Conservation (phyloP, 345 rosid genomes). For the Citrus trifoliata region DNA sequence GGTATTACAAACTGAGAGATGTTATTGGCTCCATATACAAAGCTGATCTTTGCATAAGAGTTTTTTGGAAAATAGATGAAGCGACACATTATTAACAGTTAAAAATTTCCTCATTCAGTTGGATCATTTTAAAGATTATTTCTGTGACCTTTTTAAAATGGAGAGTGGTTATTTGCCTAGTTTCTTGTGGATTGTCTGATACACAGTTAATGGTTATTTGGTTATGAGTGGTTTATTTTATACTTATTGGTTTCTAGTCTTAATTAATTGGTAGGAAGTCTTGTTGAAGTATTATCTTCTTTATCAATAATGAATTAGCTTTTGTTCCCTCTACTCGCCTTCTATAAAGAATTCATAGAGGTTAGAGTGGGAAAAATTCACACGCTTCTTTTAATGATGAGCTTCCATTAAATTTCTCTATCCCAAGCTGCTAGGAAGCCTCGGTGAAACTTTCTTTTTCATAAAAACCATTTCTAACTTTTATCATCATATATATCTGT, state of each 20-base stretch:
- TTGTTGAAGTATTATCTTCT: neutral
- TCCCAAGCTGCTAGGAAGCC: neutral
- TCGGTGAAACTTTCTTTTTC: neutral
- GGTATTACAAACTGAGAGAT: neutral
- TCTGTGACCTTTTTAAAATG: neutral
- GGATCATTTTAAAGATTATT: neutral
- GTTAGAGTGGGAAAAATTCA: neutral
- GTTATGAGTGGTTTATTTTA: neutral
- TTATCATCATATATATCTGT: neutral
- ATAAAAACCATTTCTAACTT: neutral
- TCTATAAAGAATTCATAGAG: neutral
- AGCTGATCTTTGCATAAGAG: neutral
- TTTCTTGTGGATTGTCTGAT: neutral
- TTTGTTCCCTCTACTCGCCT: neutral
- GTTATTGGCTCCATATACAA: neutral
- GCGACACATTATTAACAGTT: neutral
- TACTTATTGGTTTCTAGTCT: neutral
- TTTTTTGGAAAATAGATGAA: neutral
- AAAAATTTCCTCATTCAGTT: neutral
- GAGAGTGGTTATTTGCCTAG: neutral
- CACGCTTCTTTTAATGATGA: neutral
- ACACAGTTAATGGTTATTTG: neutral
- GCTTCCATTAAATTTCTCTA: neutral
- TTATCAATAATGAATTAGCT: neutral
- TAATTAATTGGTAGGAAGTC: neutral